A percentile compares a stretch with the other conserved stretches of the same genome.
Conservation (phyloP, 306 rosid species). For the Pyrus betulifolia region DNA sequence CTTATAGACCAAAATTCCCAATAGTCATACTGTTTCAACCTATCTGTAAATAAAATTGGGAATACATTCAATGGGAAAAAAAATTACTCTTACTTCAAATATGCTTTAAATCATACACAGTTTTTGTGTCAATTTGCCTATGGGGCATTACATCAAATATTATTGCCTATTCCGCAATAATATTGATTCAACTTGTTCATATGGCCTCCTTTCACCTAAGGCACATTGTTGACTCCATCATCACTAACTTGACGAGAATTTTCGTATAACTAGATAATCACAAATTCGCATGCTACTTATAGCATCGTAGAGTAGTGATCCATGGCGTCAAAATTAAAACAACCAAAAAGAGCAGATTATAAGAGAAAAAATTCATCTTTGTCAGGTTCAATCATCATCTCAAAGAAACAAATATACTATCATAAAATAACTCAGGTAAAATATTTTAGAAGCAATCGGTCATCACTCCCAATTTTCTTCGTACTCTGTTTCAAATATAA, state of each 20-base stretch:
- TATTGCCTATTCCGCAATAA: no score
- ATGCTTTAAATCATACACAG: no score
- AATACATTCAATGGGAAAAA: no score
- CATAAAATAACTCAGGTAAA: background rate
- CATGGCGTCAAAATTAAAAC: background rate
- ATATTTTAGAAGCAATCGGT: background rate
- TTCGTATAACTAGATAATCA: background rate
- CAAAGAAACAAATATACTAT: background rate
- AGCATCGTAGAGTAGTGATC: background rate
- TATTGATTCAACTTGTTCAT: background rate
- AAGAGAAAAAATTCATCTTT: background rate
- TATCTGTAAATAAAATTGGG: no score
- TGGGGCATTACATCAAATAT: no score
- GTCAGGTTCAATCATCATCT: background rate
- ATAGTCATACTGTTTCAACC: no score
- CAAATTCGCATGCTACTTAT: background rate
- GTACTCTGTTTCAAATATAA: background rate
- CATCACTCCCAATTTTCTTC: background rate
- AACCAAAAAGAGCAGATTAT: background rate
- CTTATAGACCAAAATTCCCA: no score
- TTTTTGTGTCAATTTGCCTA: no score
- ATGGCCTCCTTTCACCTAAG: background rate
- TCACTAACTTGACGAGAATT: background rate
- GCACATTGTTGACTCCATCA: background rate
- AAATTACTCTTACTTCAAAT: no score